These are phyloP conservation scores for Hanseniaspora taiwanica DNA, from an alignment of 805 yeast species.

Conservation along the genomic window DNA sequence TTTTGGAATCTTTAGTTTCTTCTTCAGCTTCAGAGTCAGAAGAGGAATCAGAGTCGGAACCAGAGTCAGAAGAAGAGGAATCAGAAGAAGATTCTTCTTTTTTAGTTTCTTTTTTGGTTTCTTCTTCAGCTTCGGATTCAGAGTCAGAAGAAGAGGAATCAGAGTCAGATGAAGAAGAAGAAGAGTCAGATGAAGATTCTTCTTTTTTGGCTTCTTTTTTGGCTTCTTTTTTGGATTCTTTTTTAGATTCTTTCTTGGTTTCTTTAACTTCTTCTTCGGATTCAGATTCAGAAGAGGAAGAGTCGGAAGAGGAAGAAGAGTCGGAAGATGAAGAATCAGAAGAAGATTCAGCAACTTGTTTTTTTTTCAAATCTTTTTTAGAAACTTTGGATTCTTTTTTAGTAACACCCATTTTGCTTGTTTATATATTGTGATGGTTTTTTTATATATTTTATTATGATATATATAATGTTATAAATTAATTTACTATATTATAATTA, in stretches of 20 bases:
- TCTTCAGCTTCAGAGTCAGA: slow-evolving; percentile 19
- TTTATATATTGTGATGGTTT: slow-evolving; percentile 3
- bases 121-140: slow-evolving; percentile 7
- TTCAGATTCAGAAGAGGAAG: slow-evolving; percentile 10
- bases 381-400: slow-evolving; percentile 12
- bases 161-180: slow-evolving; percentile 11
- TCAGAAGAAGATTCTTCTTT: slow-evolving; percentile 13
- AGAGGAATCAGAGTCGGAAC: slow-evolving; percentile 21
- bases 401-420: slow-evolving; percentile 11
- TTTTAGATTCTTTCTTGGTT: slow-evolving; percentile 4
- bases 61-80: slow-evolving; percentile 12
- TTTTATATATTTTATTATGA: not conserved
- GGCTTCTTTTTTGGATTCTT: slow-evolving; percentile 15
- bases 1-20: slow-evolving; percentile 14
- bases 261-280: slow-evolving; percentile 6
- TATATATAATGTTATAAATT: too few species aligned
- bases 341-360: slow-evolving; percentile 13
- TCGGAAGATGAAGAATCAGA: slow-evolving; percentile 11
- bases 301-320: slow-evolving; percentile 7
- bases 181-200: slow-evolving; percentile 15
- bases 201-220: slow-evolving; percentile 17
- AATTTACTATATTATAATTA: too few species aligned
- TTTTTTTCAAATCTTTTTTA: slow-evolving; percentile 17
- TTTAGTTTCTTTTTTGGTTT: too few species aligned
- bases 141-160: slow-evolving; percentile 17